Conservation (phyloP, 495 filamentous ascomycete genomes). For the Xylaria nigripes region DNA sequence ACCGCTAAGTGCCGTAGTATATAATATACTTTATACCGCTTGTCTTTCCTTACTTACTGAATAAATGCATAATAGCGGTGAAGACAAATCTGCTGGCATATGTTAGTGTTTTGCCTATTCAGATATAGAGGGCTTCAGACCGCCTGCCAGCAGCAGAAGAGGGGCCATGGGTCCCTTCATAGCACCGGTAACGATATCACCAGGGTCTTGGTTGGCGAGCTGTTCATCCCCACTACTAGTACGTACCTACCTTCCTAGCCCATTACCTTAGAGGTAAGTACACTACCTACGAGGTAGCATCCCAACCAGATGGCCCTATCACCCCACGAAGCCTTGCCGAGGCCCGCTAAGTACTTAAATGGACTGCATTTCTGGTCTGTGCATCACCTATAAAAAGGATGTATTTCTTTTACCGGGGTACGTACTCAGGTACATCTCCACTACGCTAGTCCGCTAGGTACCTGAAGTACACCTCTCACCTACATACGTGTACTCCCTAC, state of each 20-base stretch:
- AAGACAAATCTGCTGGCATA: constrained; percentile 2
- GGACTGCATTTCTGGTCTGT: constrained; percentile 2
- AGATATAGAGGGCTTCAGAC: constrained; percentile 11
- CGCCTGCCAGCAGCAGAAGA: constrained; percentile 9
- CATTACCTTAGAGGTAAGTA: no score
- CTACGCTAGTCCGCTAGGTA: not conserved
- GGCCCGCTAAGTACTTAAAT: not conserved
- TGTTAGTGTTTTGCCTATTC: constrained; percentile 14
- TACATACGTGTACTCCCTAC: not conserved
- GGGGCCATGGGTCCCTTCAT: constrained; percentile 11
- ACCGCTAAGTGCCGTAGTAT: not conserved
- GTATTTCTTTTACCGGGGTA: not conserved
- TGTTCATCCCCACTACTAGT: constrained; percentile 9
- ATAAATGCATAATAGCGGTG: constrained; percentile 8
- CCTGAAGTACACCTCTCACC: not conserved
- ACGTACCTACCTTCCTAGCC: no score
- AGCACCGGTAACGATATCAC: not conserved
- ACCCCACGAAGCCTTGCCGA: constrained; percentile 5
- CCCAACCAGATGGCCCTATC: constrained; percentile 11
- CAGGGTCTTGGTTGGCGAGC: constrained; percentile 1
- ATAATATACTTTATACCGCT: constrained; percentile 3
- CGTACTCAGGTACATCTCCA: not conserved
- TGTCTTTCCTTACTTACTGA: no score
- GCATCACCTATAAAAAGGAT: not conserved
- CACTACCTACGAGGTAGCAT: not conserved